Evolutionary conservation across 2,329 filamentous ascomycete species (phyloP).

Genomic region (Didymella pinodella): DNA sequence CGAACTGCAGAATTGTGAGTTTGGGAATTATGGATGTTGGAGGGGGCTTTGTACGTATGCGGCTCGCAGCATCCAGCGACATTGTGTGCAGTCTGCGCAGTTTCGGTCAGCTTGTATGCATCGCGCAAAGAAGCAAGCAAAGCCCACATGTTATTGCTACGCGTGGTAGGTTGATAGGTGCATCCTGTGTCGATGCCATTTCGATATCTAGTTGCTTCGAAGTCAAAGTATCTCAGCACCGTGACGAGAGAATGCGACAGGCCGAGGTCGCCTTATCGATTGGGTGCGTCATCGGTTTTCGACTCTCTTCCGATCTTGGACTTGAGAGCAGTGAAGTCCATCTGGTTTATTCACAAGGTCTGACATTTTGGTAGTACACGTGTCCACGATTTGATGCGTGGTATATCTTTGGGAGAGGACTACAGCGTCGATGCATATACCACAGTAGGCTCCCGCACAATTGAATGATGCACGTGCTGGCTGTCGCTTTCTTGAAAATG

Average conservation of each 20-base stretch:
- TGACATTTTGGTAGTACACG: too few species aligned
- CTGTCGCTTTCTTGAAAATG: neutral
- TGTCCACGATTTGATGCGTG: neutral
- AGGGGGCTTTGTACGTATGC: conserved; percentile 71
- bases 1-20: conserved; percentile 66
- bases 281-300: conserved; percentile 13
- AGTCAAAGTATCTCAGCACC: neutral
- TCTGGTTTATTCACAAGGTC: too few species aligned
- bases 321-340: neutral
- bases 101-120: too few species aligned
- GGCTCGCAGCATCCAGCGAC: conserved; percentile 87
- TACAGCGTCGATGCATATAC: neutral
- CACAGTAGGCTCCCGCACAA: too few species aligned
- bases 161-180: conserved; percentile 65
- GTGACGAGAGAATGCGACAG: neutral
- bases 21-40: neutral
- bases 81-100: conserved; percentile 77
- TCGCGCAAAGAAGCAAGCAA: too few species aligned
- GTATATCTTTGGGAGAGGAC: neutral
- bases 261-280: conserved; percentile 17
- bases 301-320: neutral
- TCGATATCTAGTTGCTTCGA: neutral
- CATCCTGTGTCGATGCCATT: conserved; percentile 38
- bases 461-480: too few species aligned
- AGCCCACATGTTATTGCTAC: conserved; percentile 75